Evolutionary conservation across 768 basidiomycete species (phyloP), one percentile per base, ranked within the genome.

Genomic region (Holtermannia corniformis): DNA sequence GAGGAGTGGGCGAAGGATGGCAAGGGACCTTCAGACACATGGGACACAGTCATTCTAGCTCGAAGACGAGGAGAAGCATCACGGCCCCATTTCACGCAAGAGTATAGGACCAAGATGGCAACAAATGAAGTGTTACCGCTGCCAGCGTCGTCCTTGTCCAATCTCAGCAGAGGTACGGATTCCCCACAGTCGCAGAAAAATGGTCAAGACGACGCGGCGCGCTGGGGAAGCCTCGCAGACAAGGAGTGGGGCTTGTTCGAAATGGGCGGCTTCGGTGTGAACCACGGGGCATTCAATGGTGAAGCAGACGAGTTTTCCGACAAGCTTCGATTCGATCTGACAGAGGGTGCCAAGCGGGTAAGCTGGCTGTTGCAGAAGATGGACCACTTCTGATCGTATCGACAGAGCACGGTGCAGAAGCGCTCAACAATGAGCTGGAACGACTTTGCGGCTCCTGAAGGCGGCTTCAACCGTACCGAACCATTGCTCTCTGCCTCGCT

Each of bases 221-320:
- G 82, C 11, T 93, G 87, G 73, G 78, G 82, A 50, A 87, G 81
- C 55, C 67, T 92, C 59, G 86, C 88, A 0, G 87, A 93, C 53
- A 74, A 91, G 57, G 85, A 83, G 64, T 95, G 91, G 91, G 88
- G 88, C 5, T 83, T 86, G 67, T 96, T 95, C 64, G 88, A 92
- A 76, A 74, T 78, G 37, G 78, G 82, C 72, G 91, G 91, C 0
- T 95, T 96, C 57, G 80, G 80, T 63, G 40, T 24, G 3, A 21
- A 20, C 20, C n/a, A n/a, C n/a, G n/a, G n/a, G n/a, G n/a, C n/a
- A n/a, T n/a, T n/a, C n/a, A n/a, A n/a, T n/a, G n/a, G n/a, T n/a
- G n/a, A n/a, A n/a, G n/a, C 73, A 76, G 44, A 77, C 81, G 58
- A 85, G 27, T 58, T 64, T 7, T 55, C 50, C 44, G 43, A 82